Conservation (phyloP, 2,329 filamentous ascomycete genomes). For the Fonsecaea nubica region DNA sequence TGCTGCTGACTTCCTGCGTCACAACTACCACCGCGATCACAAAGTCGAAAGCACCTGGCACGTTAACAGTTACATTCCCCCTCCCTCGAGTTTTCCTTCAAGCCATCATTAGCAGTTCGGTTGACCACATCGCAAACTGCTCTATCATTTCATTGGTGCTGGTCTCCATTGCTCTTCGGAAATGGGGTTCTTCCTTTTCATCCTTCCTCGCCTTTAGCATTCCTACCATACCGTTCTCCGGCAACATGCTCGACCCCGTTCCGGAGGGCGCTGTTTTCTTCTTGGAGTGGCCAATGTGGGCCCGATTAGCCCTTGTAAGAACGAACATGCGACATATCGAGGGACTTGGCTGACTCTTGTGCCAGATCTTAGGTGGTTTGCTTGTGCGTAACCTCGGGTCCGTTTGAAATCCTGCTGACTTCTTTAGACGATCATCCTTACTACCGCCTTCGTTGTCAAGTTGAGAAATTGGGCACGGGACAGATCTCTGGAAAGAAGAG, state of each 20-base stretch:
- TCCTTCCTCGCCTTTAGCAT: conserved; percentile 32
- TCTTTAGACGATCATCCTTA: conserved; percentile 66
- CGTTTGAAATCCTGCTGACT: conserved; percentile 41
- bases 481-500: conserved; percentile 62
- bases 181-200: conserved; percentile 33
- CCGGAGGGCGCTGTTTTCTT: conserved; percentile 31
- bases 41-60: conserved; percentile 7
- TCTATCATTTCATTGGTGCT: conserved; percentile 33
- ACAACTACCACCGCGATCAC: conserved; percentile 9
- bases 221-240: conserved; percentile 27
- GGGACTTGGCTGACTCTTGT: conserved; percentile 5
- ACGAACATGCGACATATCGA: neutral
- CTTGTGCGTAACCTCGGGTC: conserved; percentile 19
- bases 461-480: conserved; percentile 61
- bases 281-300: conserved; percentile 38
- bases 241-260: conserved; percentile 25
- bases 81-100: conserved; percentile 18
- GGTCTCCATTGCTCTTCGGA: conserved; percentile 31
- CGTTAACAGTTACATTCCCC: conserved; percentile 4
- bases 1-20: conserved; percentile 24
- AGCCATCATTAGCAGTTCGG: conserved; percentile 30
- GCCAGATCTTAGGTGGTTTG: conserved; percentile 35
- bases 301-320: conserved; percentile 38
- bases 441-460: conserved; percentile 71
- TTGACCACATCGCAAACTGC: conserved; percentile 27